phyloP scores from a whole-genome alignment of 1,284 basidiomycete species.

The Leccinum solheimii region DNA sequence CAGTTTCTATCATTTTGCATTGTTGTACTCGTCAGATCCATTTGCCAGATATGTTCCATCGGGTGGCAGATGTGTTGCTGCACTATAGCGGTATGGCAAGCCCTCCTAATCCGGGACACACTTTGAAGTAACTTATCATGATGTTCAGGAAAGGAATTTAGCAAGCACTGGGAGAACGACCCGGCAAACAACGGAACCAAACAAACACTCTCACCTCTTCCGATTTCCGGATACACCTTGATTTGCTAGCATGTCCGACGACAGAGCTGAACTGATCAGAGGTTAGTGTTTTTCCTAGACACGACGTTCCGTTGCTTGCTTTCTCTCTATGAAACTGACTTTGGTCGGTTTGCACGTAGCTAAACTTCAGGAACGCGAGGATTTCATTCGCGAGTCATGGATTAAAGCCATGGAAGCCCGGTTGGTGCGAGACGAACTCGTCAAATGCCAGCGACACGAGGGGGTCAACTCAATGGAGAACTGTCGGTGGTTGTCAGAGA shows the following conservation, averaged over 20 bases:
- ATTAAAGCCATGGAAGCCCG: slow-evolving; percentile 92
- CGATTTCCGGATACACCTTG: slow-evolving; percentile 1
- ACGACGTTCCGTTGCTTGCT: not conserved
- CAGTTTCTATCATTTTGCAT: not conserved
- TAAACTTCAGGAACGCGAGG: slow-evolving; percentile 69
- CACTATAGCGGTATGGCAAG: not conserved
- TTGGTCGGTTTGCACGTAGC: slow-evolving; percentile 38
- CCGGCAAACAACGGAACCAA: slow-evolving; percentile 22
- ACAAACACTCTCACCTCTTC: slow-evolving; percentile 14
- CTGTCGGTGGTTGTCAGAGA: slow-evolving; percentile 85
- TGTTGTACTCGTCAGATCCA: not conserved
- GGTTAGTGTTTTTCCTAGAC: slow-evolving; percentile 19
- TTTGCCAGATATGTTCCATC: not conserved
- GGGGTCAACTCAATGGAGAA: slow-evolving; percentile 91
- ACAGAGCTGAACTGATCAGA: slow-evolving; percentile 36
- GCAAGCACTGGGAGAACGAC: too few relatives aligned
- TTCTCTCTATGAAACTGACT: not conserved
- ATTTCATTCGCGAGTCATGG: slow-evolving; percentile 90
- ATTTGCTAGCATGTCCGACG: slow-evolving; percentile 31
- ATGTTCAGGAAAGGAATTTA: too few relatives aligned
- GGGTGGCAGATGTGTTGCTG: not conserved
- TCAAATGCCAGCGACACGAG: slow-evolving; percentile 90
- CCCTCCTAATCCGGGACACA: too few relatives aligned
- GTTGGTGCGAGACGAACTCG: slow-evolving; percentile 86
- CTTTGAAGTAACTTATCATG: too few relatives aligned